Base-by-base conservation (phyloP, 768 basidiomycete species). In the Zangia roseola region DNA sequence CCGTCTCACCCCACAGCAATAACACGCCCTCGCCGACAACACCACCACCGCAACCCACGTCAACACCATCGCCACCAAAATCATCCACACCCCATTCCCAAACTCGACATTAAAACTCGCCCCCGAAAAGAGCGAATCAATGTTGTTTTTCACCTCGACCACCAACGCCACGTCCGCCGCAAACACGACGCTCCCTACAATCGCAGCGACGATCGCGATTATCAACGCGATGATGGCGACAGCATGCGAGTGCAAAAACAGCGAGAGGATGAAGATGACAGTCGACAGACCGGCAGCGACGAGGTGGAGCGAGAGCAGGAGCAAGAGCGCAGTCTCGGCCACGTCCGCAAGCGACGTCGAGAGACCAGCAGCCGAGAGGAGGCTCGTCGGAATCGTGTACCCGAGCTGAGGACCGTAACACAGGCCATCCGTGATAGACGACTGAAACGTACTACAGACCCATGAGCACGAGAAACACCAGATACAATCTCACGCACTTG, bases 81-180 rank as follows among this genome's bases (percentile, higher is more conserved):
- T 75, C 79, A 91, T 78, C 87, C 87, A 90, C 8, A 84, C 77
- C 9, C 65, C 86, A 52, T 83, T 81, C n/a, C 88, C 86, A 65
- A 79, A 86, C 12, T 64, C 51, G 9, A 84, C 74, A 0, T 56
- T 64, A 23, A 88, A 72, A 38, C 66, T 53, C 39, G 75, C 68
- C 8, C 64, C 69, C 0, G 74, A 60, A 19, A 61, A 44, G 13
- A 79, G 26, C 12, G 64, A 58, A 24, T 67, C 30, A 21, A 88
- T 60, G 38, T 78, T 67, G 42, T 70, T 57, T 58, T 68, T 72
- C 10, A 79, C 81, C 6, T 79, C 67, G 17, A 83, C 50, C 14
- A 85, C 80, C 30, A 89, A 58, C 1, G 80, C 83, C 23, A 88
- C 51, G 60, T 91, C 88, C 1, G 78, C 72, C 1, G 73, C 83